phyloP scores from a whole-genome alignment of 192 early-diverging fungal species.

The Coemansia sp. region DNA sequence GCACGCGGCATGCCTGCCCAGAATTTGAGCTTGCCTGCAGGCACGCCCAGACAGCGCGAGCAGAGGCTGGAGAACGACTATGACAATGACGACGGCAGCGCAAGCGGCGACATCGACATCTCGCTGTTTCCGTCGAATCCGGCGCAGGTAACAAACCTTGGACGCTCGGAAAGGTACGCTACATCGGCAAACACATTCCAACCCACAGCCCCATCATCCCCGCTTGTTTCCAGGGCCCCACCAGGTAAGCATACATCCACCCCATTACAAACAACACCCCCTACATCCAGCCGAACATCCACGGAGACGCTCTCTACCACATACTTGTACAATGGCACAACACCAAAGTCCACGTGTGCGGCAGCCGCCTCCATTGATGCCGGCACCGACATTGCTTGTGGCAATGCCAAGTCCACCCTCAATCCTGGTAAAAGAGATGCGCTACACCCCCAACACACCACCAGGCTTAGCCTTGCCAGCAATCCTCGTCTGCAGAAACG shows the following conservation, averaged over 20 bases:
- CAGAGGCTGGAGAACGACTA: conserved; percentile 43
- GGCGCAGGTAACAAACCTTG: conserved; percentile 33
- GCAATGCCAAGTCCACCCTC: neutral
- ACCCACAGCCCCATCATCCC: neutral
- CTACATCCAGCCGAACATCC: conserved; percentile 7
- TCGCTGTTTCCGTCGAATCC: conserved; percentile 38
- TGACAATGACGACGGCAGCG: conserved; percentile 44
- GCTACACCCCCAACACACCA: neutral
- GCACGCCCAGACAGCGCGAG: conserved; percentile 33
- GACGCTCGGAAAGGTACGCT: conserved; percentile 39
- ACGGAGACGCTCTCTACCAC: neutral
- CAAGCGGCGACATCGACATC: conserved; percentile 33
- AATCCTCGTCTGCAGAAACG: neutral
- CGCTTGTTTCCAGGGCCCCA: conserved; percentile 4
- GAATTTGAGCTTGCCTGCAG: conserved; percentile 18
- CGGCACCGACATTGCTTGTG: neutral
- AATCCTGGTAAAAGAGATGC: neutral
- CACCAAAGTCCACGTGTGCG: neutral
- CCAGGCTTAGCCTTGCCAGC: neutral
- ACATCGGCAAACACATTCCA: neutral
- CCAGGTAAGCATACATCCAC: conserved; percentile 42
- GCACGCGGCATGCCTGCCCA: conserved; percentile 13
- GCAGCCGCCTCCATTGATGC: conserved; percentile 6
- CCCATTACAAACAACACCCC: conserved; percentile 7
- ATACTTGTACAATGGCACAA: neutral